Conservation (phyloP, 2,329 filamentous ascomycete genomes). For the Penicillium griseofulvum region DNA sequence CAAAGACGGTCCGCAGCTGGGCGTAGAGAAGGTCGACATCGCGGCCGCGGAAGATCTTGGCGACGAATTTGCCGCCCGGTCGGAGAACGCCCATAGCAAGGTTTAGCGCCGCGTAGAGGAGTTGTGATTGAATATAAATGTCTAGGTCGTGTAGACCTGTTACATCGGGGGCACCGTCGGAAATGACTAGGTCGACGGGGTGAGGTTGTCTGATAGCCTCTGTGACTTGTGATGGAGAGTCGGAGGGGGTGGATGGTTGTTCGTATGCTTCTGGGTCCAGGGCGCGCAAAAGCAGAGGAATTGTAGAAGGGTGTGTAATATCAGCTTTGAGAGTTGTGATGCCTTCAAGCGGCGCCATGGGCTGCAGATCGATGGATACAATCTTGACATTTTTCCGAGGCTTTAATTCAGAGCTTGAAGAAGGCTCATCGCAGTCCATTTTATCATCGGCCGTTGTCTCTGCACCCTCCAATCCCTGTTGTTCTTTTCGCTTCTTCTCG, state of each 20-base stretch:
- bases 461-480: constrained; percentile 25
- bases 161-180: constrained; percentile 93
- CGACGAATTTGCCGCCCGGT: constrained; percentile 92
- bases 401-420: constrained; percentile 34
- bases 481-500: constrained; percentile 69
- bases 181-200: constrained; percentile 89
- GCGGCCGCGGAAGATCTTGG: constrained; percentile 92
- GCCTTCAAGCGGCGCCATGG: constrained; percentile 88
- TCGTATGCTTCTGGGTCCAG: constrained; percentile 69
- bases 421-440: constrained; percentile 24
- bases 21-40: constrained; percentile 96
- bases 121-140: constrained; percentile 95
- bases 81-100: constrained; percentile 88
- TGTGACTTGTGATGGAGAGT: constrained; percentile 14
- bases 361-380: constrained; percentile 91
- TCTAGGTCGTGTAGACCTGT: constrained; percentile 96
- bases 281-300: constrained; percentile 80
- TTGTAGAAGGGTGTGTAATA: constrained; percentile 94
- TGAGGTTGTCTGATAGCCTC: constrained; percentile 59
- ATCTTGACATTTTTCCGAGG: constrained; percentile 79
- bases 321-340: constrained; percentile 91
- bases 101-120: constrained; percentile 91
- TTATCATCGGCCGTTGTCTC: constrained; percentile 23
- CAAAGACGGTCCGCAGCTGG: constrained; percentile 88
- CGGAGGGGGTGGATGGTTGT: constrained; percentile 33